phyloP scores from a whole-genome alignment of 75 land plant species.

The Picea glauca region DNA sequence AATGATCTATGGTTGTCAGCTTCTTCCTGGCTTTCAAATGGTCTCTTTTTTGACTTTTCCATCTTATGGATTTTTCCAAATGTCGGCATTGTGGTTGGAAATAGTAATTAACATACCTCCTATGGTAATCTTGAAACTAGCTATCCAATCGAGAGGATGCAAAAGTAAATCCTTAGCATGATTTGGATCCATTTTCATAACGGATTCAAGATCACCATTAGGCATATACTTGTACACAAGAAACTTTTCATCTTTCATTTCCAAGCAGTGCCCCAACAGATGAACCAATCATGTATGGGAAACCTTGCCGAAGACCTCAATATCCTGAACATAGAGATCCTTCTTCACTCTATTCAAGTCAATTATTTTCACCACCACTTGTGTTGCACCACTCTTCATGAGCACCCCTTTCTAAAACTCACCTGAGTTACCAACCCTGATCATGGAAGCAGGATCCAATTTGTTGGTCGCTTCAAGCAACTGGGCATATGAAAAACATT shows the following conservation, averaged over 20 bases:
- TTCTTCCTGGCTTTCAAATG: too few relatives aligned
- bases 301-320: slow-evolving; percentile 21
- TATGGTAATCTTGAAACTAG: slow-evolving; percentile 22
- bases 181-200: slow-evolving; percentile 1
- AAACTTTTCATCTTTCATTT: slow-evolving; percentile 16
- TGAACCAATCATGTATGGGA: slow-evolving; percentile 20
- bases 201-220: slow-evolving; percentile 20
- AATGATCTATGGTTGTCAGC: too few relatives aligned
- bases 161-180: neutral
- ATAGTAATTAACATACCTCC: too few relatives aligned
- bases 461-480: slow-evolving; percentile 14
- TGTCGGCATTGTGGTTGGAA: too few relatives aligned
- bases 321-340: slow-evolving; percentile 11
- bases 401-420: slow-evolving; percentile 21
- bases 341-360: slow-evolving; percentile 8
- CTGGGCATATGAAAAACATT: slow-evolving; percentile 13
- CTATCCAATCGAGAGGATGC: slow-evolving; percentile 26
- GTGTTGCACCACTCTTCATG: slow-evolving; percentile 1
- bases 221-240: slow-evolving; percentile 32
- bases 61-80: too few relatives aligned
- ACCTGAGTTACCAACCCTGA: slow-evolving; percentile 21
- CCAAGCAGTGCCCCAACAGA: slow-evolving; percentile 26
- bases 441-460: slow-evolving; percentile 6
- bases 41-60: too few relatives aligned
- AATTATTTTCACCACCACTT: slow-evolving; percentile 21